These are phyloP conservation scores for Naganishia sp. DNA, from an alignment of 1,284 basidiomycete species.

Conservation along the genomic window DNA sequence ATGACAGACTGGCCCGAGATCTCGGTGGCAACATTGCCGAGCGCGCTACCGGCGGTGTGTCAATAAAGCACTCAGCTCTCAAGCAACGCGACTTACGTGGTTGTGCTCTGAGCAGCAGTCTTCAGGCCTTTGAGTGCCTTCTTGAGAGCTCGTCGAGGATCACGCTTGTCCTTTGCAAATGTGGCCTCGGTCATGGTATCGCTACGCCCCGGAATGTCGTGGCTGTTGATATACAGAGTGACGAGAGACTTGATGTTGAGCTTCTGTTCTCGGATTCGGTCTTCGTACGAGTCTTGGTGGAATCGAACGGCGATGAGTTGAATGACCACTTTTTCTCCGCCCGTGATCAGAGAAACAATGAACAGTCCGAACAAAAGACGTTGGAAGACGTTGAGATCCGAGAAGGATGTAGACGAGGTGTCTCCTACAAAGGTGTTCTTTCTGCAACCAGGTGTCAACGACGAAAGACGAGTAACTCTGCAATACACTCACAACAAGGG, in stretches of 20 bases:
- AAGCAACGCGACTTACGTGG: slow-evolving; percentile 56
- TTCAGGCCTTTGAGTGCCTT: slow-evolving; percentile 71
- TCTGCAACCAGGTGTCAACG: slow-evolving; percentile 1
- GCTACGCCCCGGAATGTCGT: slow-evolving; percentile 66
- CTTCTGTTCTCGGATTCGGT: slow-evolving; percentile 81
- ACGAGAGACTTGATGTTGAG: slow-evolving; percentile 73
- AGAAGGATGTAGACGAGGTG: slow-evolving; percentile 39
- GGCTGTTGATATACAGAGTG: slow-evolving; percentile 75
- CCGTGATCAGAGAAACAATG: slow-evolving; percentile 69
- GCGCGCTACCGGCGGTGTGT: slow-evolving; percentile 51
- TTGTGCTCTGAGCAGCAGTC: slow-evolving; percentile 73
- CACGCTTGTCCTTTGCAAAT: slow-evolving; percentile 55
- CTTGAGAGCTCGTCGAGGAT: slow-evolving; percentile 68
- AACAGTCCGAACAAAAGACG: slow-evolving; percentile 70
- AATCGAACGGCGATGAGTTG: slow-evolving; percentile 78
- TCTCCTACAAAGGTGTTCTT: slow-evolving; percentile 43
- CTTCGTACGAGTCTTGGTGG: slow-evolving; percentile 85
- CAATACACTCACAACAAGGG: slow-evolving; percentile 59
- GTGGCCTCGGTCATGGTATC: slow-evolving; percentile 63
- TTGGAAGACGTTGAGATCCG: slow-evolving; percentile 38
- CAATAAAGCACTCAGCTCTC: background rate
- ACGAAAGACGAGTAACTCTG: too few species aligned
- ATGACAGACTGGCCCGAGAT: slow-evolving; percentile 67
- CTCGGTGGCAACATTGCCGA: slow-evolving; percentile 65
- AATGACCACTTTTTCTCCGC: slow-evolving; percentile 81